phyloP scores from a whole-genome alignment of 176 grass and related monocot genomes.

The Oryza rufipogon region DNA sequence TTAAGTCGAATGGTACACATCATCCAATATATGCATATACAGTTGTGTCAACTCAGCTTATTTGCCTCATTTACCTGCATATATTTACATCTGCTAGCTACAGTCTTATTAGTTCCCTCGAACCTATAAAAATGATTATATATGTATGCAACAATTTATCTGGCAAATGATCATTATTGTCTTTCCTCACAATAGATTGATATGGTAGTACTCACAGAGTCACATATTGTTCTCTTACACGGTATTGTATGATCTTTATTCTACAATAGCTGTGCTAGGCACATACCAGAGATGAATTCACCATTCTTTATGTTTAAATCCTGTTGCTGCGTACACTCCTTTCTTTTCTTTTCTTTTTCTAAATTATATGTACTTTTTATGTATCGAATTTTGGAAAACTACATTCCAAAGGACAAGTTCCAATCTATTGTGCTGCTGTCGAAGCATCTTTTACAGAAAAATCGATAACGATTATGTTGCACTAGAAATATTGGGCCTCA shows the following conservation, averaged over 20 bases:
- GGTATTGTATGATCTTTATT: slow-evolving; percentile 15
- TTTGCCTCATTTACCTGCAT: too few species aligned
- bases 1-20: too few species aligned
- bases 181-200: neutral
- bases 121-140: neutral
- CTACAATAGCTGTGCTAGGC: neutral
- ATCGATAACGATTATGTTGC: slow-evolving; percentile 4
- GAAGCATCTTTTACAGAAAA: slow-evolving; percentile 10
- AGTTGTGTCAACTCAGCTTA: too few species aligned
- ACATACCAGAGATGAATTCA: slow-evolving; percentile 4
- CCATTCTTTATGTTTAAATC: neutral
- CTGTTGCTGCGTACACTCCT: neutral
- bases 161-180: neutral
- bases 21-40: too few species aligned
- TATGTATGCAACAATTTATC: neutral
- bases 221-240: slow-evolving; percentile 1
- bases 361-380: neutral
- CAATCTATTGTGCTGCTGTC: neutral
- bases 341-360: neutral
- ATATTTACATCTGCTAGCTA: too few species aligned
- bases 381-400: slow-evolving; percentile 4
- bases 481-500: slow-evolving; percentile 27
- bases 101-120: too few species aligned
- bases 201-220: neutral
- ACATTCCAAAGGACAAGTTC: neutral